Evolutionary conservation across 2,329 filamentous ascomycete genomes (phyloP).

Genomic region (Fusarium longipes): DNA sequence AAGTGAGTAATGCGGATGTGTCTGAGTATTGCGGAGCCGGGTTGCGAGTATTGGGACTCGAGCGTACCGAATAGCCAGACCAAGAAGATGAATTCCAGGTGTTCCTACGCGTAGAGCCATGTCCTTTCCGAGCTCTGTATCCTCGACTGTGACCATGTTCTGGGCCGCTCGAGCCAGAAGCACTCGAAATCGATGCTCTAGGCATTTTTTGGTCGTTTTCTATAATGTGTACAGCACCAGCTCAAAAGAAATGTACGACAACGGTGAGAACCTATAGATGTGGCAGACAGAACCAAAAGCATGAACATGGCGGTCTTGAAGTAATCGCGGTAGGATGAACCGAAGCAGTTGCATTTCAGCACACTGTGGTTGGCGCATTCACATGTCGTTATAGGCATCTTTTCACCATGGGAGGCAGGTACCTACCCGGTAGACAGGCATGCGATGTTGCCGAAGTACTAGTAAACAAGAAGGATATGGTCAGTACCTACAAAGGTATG

Average conservation of each 20-base stretch:
- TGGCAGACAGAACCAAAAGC: background rate
- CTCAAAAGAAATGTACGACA: background rate
- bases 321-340: background rate
- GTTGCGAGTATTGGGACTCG: background rate
- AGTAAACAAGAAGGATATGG: background rate
- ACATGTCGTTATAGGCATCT: background rate
- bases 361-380: background rate
- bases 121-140: constrained; percentile 2
- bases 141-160: constrained; percentile 11
- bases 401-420: background rate
- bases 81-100: constrained; percentile 21
- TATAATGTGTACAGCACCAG: background rate
- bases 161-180: constrained; percentile 17
- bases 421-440: no score
- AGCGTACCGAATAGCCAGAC: background rate
- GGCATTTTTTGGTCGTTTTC: constrained; percentile 30
- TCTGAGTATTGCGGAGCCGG: background rate
- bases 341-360: background rate
- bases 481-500: background rate
- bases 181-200: constrained; percentile 5
- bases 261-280: background rate
- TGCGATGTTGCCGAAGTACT: background rate
- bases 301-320: background rate
- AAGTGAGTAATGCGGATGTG: background rate
- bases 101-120: background rate